Percentiles rank a stretch among this genome's conserved stretches.
Conservation (phyloP, 23 red algal genomes). For the Gracilaria caudata region DNA sequence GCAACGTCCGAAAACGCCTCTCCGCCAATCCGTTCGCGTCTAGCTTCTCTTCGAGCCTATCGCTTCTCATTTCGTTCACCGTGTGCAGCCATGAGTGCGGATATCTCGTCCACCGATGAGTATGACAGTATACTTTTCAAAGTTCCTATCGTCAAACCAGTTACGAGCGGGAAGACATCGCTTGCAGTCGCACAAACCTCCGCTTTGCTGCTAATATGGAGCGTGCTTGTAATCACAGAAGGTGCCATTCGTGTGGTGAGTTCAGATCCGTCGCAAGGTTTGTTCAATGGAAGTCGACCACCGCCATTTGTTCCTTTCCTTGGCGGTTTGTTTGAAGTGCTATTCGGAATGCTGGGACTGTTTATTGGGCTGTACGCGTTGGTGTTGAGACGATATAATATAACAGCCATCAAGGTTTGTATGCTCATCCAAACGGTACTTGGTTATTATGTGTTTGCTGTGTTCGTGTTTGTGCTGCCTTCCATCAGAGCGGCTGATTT, state of each 20-base stretch:
- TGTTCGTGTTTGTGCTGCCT: slow-evolving; percentile 67
- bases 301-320: slow-evolving; percentile 39
- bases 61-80: neutral
- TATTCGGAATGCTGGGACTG: slow-evolving; percentile 56
- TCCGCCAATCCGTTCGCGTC: neutral
- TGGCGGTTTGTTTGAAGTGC: slow-evolving; percentile 67
- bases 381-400: slow-evolving; percentile 25
- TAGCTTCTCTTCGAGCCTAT: neutral
- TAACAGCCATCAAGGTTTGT: slow-evolving; percentile 25
- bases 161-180: neutral
- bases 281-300: slow-evolving; percentile 20
- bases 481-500: slow-evolving; percentile 23
- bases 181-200: neutral
- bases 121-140: neutral
- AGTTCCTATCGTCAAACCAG: neutral
- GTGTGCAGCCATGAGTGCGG: neutral
- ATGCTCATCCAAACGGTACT: slow-evolving; percentile 64
- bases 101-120: neutral
- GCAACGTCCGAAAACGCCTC: neutral
- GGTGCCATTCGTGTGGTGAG: slow-evolving; percentile 52
- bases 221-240: slow-evolving; percentile 59
- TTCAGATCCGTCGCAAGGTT: slow-evolving; percentile 25
- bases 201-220: slow-evolving; percentile 60
- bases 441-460: slow-evolving; percentile 63
- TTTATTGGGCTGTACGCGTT: slow-evolving; percentile 32